phyloP scores from a whole-genome alignment of 495 filamentous ascomycete genomes.

The Daldinia childiae region DNA sequence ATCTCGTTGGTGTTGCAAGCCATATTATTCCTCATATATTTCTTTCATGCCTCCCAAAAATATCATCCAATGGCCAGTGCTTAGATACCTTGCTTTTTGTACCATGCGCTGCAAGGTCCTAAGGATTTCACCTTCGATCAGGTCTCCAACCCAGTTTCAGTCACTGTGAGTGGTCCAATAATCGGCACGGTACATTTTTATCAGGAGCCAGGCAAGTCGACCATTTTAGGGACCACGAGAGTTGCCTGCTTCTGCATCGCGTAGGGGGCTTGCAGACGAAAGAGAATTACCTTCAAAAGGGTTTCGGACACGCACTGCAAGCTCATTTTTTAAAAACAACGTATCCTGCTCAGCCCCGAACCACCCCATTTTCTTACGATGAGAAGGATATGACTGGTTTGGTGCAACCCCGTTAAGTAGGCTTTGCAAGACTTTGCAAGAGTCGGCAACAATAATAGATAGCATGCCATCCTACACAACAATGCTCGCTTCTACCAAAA shows the following conservation, averaged over 20 bases:
- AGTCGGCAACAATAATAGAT: slow-evolving; percentile 31
- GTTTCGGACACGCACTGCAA: slow-evolving; percentile 13
- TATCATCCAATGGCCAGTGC: slow-evolving; percentile 30
- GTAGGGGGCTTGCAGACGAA: slow-evolving; percentile 34
- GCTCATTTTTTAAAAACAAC: slow-evolving; percentile 18
- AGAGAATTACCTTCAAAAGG: slow-evolving; percentile 16
- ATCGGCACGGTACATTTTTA: slow-evolving; percentile 23
- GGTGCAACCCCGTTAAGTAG: slow-evolving; percentile 35
- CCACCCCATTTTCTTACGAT: slow-evolving; percentile 25
- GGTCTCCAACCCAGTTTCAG: slow-evolving; percentile 35
- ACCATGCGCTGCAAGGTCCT: slow-evolving; percentile 40
- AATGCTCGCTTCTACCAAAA: slow-evolving; percentile 42
- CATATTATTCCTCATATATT: slow-evolving; percentile 19
- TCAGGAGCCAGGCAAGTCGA: slow-evolving; percentile 13
- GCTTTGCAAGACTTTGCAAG: slow-evolving; percentile 10
- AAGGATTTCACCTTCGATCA: slow-evolving; percentile 38
- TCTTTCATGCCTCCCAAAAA: slow-evolving; percentile 9
- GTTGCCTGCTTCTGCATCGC: slow-evolving; percentile 37
- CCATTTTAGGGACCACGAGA: slow-evolving; percentile 23
- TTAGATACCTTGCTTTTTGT: slow-evolving; percentile 31
- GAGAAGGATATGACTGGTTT: slow-evolving; percentile 24
- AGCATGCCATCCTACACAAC: slow-evolving; percentile 29
- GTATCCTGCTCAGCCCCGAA: slow-evolving; percentile 15
- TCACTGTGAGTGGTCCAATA: slow-evolving; percentile 42
- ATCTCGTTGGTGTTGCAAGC: slow-evolving; percentile 23